Evolutionary conservation across 805 yeast species (phyloP), one percentile per base, ranked within the genome.

Genomic region (Wickerhamiella domercqiae): DNA sequence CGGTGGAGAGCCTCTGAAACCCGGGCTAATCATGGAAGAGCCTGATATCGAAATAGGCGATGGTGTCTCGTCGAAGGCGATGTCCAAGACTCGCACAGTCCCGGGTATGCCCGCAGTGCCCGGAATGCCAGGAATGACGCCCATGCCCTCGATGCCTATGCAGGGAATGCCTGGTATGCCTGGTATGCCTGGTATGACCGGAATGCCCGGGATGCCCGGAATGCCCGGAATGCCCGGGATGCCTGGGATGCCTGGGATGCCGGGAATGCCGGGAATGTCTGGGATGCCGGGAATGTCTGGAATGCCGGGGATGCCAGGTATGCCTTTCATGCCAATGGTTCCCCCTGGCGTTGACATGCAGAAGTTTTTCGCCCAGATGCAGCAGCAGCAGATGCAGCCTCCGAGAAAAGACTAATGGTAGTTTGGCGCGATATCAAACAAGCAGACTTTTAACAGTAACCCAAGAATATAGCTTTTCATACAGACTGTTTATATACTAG

Each of bases 31-130:
- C 13, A 72, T 90, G 54, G 97, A 90, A 56, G 98, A 90, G 60
- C 98, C 98, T 2, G 98, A 90, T 61, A 90, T 87, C 50, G 95
- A 86, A 56, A 81, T 90, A 38, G 97, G 97, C 36, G 75, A 82
- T 34, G 96, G 96, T 44, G 80, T 82, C 35, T 78, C 94, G 7
- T 30, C 33, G 13, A 30, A 30, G 33, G 33, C 33, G 7, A 30
- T 30, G 33, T 30, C 33, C 7, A 6, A 21, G 13, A n/a, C 13
- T 6, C 33, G 16, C 21, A 13, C 20, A 5, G 21, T 16, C 5
- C 13, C 7, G 20, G 42, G 32, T 31, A 45, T 45, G 48, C 51
- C 53, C 13, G 39, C 42, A 7, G 44, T 46, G 49, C 50, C 48
- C 15, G 45, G 44, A 6, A 51, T 50, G 53, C 54, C 54, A 3